phyloP scores from a whole-genome alignment of 2,329 filamentous ascomycete species.

The Elsinoe perseae region DNA sequence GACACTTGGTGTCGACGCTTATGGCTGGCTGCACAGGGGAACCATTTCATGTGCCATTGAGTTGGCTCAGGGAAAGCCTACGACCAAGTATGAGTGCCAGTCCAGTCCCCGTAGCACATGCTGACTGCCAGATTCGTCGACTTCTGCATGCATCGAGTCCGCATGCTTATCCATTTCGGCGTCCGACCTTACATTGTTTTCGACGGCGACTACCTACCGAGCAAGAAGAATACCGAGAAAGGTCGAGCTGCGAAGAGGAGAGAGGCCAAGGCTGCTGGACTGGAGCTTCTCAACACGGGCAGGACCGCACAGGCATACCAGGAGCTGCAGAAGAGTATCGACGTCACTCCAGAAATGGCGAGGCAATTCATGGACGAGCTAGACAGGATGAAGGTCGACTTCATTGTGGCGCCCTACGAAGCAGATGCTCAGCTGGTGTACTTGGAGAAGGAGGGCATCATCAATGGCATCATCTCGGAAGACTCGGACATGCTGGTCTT shows the following conservation, averaged over 20 bases:
- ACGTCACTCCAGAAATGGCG: constrained; percentile 95
- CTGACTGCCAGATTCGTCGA: constrained; percentile 64
- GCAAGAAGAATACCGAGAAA: constrained; percentile 80
- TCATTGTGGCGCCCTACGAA: constrained; percentile 93
- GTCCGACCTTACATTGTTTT: constrained; percentile 94
- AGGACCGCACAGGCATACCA: constrained; percentile 71
- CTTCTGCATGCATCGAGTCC: constrained; percentile 80
- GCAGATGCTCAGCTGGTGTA: constrained; percentile 96
- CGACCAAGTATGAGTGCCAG: constrained; percentile 59
- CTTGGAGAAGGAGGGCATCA: constrained; percentile 74
- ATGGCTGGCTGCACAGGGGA: constrained; percentile 95
- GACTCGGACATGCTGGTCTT: constrained; percentile 96
- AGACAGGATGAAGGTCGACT: constrained; percentile 70
- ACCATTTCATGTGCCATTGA: constrained; percentile 86
- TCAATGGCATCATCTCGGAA: constrained; percentile 85
- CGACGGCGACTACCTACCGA: constrained; percentile 89
- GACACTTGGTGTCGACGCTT: constrained; percentile 89
- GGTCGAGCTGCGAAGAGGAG: constrained; percentile 67
- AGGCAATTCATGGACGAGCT: constrained; percentile 78
- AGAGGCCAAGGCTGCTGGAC: constrained; percentile 65
- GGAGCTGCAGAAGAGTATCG: constrained; percentile 90
- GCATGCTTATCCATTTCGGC: constrained; percentile 89
- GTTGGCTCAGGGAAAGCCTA: constrained; percentile 79
- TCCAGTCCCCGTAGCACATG: constrained; percentile 14
- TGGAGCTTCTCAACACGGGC: constrained; percentile 74